Evolutionary conservation across 805 yeast genomes (phyloP).

Genomic region (Sugiyamaella mastotermitis): DNA sequence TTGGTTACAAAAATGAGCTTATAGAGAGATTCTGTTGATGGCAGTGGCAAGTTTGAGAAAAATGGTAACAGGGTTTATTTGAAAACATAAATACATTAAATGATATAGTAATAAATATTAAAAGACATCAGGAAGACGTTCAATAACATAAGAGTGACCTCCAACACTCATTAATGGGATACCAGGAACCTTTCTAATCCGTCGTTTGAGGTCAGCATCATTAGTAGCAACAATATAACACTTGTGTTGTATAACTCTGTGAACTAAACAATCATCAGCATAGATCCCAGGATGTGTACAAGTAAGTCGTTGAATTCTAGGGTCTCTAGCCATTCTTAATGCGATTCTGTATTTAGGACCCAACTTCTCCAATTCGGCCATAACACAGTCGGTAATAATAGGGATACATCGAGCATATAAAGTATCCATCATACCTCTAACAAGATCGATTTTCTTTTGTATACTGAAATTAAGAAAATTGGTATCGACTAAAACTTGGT

Average conservation of each 20-base stretch:
- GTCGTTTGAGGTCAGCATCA: constrained; percentile 92
- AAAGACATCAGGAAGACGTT: constrained; percentile 84
- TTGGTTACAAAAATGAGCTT: too few species aligned
- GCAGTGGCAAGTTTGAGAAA: too few species aligned
- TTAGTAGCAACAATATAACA: constrained; percentile 97
- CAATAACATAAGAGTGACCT: constrained; percentile 84
- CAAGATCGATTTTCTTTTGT: constrained; percentile 89
- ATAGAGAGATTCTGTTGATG: too few species aligned
- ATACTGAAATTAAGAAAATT: constrained; percentile 95
- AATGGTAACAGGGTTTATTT: too few species aligned
- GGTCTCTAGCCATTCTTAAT: constrained; percentile 85
- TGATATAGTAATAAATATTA: constrained; percentile 12
- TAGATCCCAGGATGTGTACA: constrained; percentile 95
- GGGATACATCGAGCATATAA: constrained; percentile 94
- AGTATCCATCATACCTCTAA: constrained; percentile 96
- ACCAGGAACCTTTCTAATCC: constrained; percentile 95
- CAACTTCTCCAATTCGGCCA: constrained; percentile 94
- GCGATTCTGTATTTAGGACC: constrained; percentile 96
- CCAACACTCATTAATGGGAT: constrained; percentile 97
- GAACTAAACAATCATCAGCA: constrained; percentile 96
- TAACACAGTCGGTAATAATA: constrained; percentile 91
- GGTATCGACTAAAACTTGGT: constrained; percentile 92
- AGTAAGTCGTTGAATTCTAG: constrained; percentile 76
- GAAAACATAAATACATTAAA: too few species aligned
- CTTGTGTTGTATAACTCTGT: constrained; percentile 90